Percentiles rank a stretch among this genome's conserved stretches.
phyloP scores from a whole-genome alignment of 257 asterid species.

The Plantago elongata region DNA sequence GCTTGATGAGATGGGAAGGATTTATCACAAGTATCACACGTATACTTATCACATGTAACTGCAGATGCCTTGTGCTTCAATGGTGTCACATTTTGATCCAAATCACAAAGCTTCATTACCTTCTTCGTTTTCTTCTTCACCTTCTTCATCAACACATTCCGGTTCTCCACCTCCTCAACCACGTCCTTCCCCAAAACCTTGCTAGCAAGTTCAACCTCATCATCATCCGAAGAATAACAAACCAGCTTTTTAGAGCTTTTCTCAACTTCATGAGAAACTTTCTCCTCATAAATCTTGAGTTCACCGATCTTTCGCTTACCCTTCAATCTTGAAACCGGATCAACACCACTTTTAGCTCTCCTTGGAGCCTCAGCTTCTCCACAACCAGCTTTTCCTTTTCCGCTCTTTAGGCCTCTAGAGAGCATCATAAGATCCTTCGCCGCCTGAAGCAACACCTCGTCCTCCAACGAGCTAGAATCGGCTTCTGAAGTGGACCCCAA shows the following conservation, averaged over 20 bases:
- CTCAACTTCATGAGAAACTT: neutral
- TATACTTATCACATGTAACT: conserved; percentile 19
- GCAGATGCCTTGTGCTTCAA: neutral
- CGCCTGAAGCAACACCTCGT: conserved; percentile 26
- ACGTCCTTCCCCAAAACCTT: neutral
- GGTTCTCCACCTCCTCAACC: neutral
- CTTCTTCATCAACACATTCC: conserved; percentile 5
- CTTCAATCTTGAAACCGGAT: conserved; percentile 8
- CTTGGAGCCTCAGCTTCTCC: conserved; percentile 27
- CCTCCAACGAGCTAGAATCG: conserved; percentile 21
- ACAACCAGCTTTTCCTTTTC: neutral
- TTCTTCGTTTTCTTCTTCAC: conserved; percentile 27
- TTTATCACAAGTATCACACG: conserved; percentile 18
- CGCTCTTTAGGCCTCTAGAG: conserved; percentile 16
- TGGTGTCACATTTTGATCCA: conserved; percentile 11
- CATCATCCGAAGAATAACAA: neutral
- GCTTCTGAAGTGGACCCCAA: conserved; percentile 7
- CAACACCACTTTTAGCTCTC: conserved; percentile 4
- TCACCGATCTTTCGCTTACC: neutral
- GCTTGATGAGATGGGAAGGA: conserved; percentile 27
- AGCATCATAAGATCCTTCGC: conserved; percentile 41
- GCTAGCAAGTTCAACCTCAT: neutral
- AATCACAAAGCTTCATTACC: conserved; percentile 26
- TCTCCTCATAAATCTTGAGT: neutral
- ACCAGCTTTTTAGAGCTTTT: neutral